Evolutionary conservation across 1,284 basidiomycete species (phyloP).

Genomic region (Trametes pubescens): DNA sequence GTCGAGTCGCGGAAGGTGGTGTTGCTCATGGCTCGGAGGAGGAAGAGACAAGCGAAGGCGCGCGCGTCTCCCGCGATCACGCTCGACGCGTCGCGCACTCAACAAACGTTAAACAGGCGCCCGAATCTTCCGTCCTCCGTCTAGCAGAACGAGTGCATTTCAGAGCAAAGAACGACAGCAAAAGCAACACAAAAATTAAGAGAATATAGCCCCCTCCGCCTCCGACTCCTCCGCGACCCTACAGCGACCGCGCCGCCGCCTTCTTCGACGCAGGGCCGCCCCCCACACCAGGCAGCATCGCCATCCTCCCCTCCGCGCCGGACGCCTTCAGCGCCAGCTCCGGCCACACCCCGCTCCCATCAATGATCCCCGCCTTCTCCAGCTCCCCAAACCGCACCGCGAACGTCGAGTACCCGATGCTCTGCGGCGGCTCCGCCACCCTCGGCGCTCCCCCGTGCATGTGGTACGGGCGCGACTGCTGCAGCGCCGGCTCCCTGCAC

Average conservation of each 20-base stretch:
- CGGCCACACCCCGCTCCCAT: constrained; percentile 36
- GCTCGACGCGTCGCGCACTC: constrained; percentile 15
- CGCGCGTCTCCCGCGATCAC: constrained; percentile 23
- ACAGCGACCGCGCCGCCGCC: constrained; percentile 1
- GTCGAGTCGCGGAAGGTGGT: constrained; percentile 82
- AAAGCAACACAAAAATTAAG: constrained; percentile 9
- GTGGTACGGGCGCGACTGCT: constrained; percentile 35
- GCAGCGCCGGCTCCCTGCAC: constrained; percentile 25
- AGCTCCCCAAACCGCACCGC: constrained; percentile 30
- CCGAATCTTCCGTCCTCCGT: constrained; percentile 6
- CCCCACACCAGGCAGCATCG: neutral
- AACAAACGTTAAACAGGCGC: constrained; percentile 17
- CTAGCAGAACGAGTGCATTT: neutral
- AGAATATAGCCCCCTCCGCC: neutral
- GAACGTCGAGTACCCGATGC: constrained; percentile 36
- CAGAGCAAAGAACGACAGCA: constrained; percentile 21
- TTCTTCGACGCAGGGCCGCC: neutral
- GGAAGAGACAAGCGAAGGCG: constrained; percentile 9
- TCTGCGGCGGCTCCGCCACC: constrained; percentile 26
- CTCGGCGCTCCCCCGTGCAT: constrained; percentile 21
- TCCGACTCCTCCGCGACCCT: neutral
- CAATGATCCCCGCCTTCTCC: constrained; percentile 33
- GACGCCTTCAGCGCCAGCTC: constrained; percentile 10
- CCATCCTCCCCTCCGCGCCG: neutral
- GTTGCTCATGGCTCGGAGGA: constrained; percentile 38